phyloP scores from a whole-genome alignment of 1,284 basidiomycete genomes.

The Inonotus hispidus region DNA sequence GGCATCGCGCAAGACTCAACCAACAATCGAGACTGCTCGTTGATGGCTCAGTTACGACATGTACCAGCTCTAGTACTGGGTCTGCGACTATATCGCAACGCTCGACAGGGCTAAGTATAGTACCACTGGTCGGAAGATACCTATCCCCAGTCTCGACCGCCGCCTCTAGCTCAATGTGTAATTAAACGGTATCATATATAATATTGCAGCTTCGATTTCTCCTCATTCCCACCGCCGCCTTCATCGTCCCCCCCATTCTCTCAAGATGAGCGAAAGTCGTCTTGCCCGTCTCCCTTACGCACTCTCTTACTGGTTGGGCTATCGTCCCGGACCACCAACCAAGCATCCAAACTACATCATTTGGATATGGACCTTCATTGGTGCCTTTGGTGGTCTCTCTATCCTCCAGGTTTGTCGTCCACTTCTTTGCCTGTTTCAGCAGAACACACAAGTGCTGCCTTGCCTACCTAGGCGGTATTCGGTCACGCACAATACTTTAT shows the following conservation, averaged over 20 bases:
- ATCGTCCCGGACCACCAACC: conserved; percentile 33
- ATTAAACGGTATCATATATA: too few relatives aligned
- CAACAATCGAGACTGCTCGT: too few relatives aligned
- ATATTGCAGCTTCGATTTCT: not conserved
- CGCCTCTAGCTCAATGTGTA: too few relatives aligned
- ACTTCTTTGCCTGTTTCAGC: not conserved
- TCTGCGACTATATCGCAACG: too few relatives aligned
- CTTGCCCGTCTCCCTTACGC: conserved; percentile 36
- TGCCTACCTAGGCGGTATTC: conserved; percentile 34
- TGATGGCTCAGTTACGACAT: too few relatives aligned
- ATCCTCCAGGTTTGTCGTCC: conserved; percentile 38
- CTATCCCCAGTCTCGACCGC: not conserved
- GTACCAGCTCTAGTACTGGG: too few relatives aligned
- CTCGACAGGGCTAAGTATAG: too few relatives aligned
- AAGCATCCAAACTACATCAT: conserved; percentile 37
- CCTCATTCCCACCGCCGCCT: not conserved
- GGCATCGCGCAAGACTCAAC: too few relatives aligned
- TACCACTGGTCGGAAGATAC: too few relatives aligned
- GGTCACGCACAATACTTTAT: conserved; percentile 44
- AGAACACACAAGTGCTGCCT: too few relatives aligned
- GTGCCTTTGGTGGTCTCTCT: conserved; percentile 50
- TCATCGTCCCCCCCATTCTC: not conserved
- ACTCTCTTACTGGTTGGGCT: conserved; percentile 42
- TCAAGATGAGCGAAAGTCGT: not conserved
- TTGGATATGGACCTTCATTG: conserved; percentile 43